Evolutionary conservation across 169 alveolate genomes (phyloP), one percentile per base, ranked within the genome.

Genomic region (Cryptosporidium felis): DNA sequence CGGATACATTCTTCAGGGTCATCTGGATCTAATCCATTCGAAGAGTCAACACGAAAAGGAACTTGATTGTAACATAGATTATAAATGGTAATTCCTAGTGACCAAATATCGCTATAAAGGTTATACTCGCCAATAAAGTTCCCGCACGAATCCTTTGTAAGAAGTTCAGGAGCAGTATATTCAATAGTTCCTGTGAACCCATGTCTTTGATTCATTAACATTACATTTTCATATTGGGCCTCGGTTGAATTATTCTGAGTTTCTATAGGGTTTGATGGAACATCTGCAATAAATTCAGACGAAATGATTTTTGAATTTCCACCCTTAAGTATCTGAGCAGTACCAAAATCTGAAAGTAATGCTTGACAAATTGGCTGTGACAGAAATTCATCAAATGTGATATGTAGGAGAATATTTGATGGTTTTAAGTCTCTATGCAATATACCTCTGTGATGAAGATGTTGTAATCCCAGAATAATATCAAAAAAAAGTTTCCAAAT

Each of bases 161-260:
- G 89, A 45, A 93, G 89, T 44, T 93, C 96, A 8, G 96, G 96
- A 10, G 96, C 96, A 5, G 96, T 93, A 81, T 91, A 93, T 65
- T 93, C 96, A 0, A 92, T 85, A n/a, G 96, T 93, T 5, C 96
- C 95, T 8, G 94, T 92, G 66, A 38, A 92, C 16, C 92, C 95
- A 61, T 44, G 89, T 44, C 67, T 59, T 30, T 62, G 47, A 16
- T 53, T 63, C 41, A 66, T 45, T 6, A 16, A 46, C 12, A 63
- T 16, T 8, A 61, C 74, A 21, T 66, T 81, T 21, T 74, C 81
- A 4, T 80, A 58, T 12, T 46, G 61, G 18, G 16, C 4, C 2
- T 36, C 89, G 28, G 41, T 36, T 32, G 5, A 28, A 60, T 8
- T 49, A 60, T 40, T 51, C 21, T 80, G 88, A 23, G 41, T 23